Conservation (phyloP, 495 filamentous ascomycete species). For the Parmelia sp. region DNA sequence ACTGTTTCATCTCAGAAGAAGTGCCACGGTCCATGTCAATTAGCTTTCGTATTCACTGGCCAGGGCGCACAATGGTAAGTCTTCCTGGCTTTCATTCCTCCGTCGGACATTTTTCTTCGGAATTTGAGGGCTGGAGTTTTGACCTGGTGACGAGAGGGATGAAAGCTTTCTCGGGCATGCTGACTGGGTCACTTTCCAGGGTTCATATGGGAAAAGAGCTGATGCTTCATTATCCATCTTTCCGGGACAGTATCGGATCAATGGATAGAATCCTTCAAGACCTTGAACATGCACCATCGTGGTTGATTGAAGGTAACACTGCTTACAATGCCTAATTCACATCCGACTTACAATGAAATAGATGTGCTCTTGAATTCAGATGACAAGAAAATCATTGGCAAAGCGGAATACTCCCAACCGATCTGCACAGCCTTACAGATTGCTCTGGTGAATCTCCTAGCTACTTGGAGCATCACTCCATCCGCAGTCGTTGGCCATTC, state of each 20-base stretch:
- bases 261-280: conserved; percentile 26
- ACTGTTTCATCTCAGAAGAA: conserved; percentile 2
- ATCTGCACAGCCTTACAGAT: conserved; percentile 27
- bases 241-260: conserved; percentile 21
- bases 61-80: conserved; percentile 44
- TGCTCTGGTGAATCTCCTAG: conserved; percentile 20
- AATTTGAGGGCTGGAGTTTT: no score
- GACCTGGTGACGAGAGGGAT: no score
- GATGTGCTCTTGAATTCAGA: no score
- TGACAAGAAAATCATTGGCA: no score
- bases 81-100: no score
- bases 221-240: conserved; percentile 15
- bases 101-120: no score
- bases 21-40: not conserved
- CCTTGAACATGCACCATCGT: conserved; percentile 6
- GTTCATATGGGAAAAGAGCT: conserved; percentile 28
- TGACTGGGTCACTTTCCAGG: no score
- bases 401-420: conserved; percentile 17
- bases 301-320: conserved; percentile 16
- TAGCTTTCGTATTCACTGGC: conserved; percentile 36
- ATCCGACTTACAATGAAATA: no score
- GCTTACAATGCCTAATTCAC: not conserved
- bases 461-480: conserved; percentile 18
- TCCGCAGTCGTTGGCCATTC: conserved; percentile 34
- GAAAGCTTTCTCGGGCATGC: no score